Evolutionary conservation across 2,329 filamentous ascomycete genomes (phyloP).

Genomic region (Arthrobotrys iridis): DNA sequence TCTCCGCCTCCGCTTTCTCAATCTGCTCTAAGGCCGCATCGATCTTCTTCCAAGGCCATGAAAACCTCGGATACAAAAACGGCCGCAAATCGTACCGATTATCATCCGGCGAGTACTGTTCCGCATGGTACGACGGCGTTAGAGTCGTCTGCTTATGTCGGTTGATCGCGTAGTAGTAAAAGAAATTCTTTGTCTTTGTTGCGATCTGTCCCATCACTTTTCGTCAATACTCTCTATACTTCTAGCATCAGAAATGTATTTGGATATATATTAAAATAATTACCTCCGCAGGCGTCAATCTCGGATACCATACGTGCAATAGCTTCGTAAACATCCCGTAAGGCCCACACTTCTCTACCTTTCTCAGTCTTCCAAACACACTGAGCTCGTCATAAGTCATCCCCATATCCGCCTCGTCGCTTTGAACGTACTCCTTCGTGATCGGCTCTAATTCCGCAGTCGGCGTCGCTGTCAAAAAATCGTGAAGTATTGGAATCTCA

Average conservation of each 20-base stretch:
- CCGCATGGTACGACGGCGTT: slow-evolving; percentile 68
- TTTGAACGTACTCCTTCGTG: slow-evolving; percentile 63
- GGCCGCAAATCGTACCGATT: slow-evolving; percentile 62
- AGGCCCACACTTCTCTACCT: slow-evolving; percentile 65
- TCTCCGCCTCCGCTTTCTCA: slow-evolving; percentile 58
- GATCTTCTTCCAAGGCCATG: slow-evolving; percentile 64
- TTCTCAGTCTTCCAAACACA: slow-evolving; percentile 63
- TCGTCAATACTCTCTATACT: neutral
- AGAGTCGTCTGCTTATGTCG: slow-evolving; percentile 72
- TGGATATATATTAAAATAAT: slow-evolving; percentile 61
- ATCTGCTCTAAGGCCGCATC: slow-evolving; percentile 60
- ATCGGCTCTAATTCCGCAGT: slow-evolving; percentile 69
- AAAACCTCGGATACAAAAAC: slow-evolving; percentile 62
- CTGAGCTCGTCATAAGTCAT: slow-evolving; percentile 67
- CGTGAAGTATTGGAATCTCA: slow-evolving; percentile 71
- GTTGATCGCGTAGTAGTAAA: slow-evolving; percentile 71
- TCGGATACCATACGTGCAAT: slow-evolving; percentile 66
- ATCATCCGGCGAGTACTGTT: slow-evolving; percentile 65
- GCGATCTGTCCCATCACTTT: slow-evolving; percentile 60
- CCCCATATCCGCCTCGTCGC: slow-evolving; percentile 67
- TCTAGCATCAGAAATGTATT: too few species aligned
- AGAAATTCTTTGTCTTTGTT: slow-evolving; percentile 65
- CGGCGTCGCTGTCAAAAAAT: slow-evolving; percentile 72
- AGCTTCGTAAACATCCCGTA: slow-evolving; percentile 65
- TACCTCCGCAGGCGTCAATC: slow-evolving; percentile 59